A percentile compares a stretch with the other conserved stretches of the same genome.
These are phyloP conservation scores for Pseudophaeomoniella oleicola DNA, from an alignment of 2,329 filamentous ascomycete species.

Conservation along the genomic window DNA sequence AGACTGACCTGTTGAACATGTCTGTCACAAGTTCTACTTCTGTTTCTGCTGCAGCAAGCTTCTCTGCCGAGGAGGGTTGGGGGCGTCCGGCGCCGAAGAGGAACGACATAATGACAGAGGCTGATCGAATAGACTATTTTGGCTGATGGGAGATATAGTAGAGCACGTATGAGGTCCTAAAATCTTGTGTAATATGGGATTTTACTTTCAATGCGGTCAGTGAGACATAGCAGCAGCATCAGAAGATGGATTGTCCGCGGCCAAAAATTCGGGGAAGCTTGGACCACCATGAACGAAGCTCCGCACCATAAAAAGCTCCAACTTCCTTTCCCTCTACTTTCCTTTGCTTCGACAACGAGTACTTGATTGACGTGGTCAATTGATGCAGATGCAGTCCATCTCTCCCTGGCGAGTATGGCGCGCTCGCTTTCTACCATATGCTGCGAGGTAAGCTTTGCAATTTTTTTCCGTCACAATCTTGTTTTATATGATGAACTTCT, in stretches of 20 bases:
- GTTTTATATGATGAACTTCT: conserved; percentile 27
- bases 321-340: conserved; percentile 1
- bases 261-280: conserved; percentile 13
- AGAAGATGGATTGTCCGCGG: conserved; percentile 1
- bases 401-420: conserved; percentile 20
- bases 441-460: conserved; percentile 20
- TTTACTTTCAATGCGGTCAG: too few relatives aligned
- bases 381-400: conserved; percentile 23
- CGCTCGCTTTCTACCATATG: conserved; percentile 7
- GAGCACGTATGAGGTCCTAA: too few relatives aligned
- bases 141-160: too few relatives aligned
- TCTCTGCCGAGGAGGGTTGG: conserved; percentile 88
- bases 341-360: too few relatives aligned
- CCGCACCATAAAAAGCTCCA: conserved; percentile 3
- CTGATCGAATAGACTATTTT: too few relatives aligned
- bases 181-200: too few relatives aligned
- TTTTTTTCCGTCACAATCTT: conserved; percentile 1
- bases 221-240: too few relatives aligned
- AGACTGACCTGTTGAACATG: conserved; percentile 84
- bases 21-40: conserved; percentile 96
- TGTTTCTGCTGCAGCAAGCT: conserved; percentile 89
- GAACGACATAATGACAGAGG: conserved; percentile 48
- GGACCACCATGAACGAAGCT: background rate
- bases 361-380: too few relatives aligned
- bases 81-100: conserved; percentile 55